Base-by-base conservation (phyloP, 768 basidiomycete species). In the Cantharellus anzutake region DNA sequence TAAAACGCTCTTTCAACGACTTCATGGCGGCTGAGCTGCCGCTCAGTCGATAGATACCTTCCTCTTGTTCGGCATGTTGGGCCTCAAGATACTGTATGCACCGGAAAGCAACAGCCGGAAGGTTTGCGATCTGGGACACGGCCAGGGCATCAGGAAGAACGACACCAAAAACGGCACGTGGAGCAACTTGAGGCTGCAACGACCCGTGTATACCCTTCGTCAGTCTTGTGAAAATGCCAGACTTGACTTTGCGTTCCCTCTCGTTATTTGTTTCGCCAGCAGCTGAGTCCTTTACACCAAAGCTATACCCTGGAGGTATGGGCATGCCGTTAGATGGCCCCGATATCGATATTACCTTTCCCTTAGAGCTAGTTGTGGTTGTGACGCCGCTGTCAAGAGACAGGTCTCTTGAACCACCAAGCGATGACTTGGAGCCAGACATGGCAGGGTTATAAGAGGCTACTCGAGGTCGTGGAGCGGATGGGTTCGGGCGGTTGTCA, bases 21-120 rank as follows among this genome's bases (percentile, higher is more conserved):
- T 96, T 96, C 74, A 98, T 92, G 60, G 94, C 91, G 41, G 91
- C 86, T 63, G 90, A 88, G 69, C 89, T 92, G 34, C 93, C 93
- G 67, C 86, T 92, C 61, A 99, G 73, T 61, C 96, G 82, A 72
- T 97, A 99, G 61, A 99, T 94, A 41, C 96, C 96, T 71, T 99
- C 96, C 67, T 99, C 96, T 64, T 87, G 82, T 62, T 97, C 89
- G 29, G 96, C 94, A 69, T 87, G 79, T 74, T 93, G 93, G 20
- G 81, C 79, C 73, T 98, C 90, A 59, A 99, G 74, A 71, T 94
- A 99, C 67, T 96, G 84, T 64, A 99, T 93, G 64, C 84, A 86
- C 59, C 96, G 81, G 75, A 93, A 99, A 41, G 96, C 84, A 65
- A 97, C 85, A 4, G 94, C 89, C 2, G 96, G 96, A 29, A 99